These are phyloP conservation scores for Marasmius oreades DNA, from an alignment of 1,284 basidiomycete genomes.

Conservation along the genomic window DNA sequence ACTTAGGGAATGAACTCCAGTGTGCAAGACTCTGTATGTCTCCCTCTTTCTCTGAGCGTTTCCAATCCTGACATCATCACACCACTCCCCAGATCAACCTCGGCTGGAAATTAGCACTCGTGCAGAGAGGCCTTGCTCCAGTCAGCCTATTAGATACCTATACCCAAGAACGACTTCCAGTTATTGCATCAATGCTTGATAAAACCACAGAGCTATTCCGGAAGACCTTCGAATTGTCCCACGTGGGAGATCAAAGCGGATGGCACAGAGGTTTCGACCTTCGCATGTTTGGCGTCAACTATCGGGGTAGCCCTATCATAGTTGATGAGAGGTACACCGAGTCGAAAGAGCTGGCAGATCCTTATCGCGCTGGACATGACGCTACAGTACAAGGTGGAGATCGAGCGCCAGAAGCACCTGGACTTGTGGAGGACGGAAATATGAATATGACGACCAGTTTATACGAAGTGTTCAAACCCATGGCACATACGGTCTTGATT, in stretches of 20 bases:
- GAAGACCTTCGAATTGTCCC: not conserved
- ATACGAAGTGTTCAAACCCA: constrained; percentile 24
- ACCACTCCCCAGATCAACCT: constrained; percentile 31
- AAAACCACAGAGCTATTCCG: constrained; percentile 9
- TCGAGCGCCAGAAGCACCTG: constrained; percentile 30
- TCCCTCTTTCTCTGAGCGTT: too few species aligned
- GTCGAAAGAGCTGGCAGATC: constrained; percentile 16
- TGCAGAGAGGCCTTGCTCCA: constrained; percentile 15
- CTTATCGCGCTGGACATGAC: constrained; percentile 19
- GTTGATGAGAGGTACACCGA: constrained; percentile 28
- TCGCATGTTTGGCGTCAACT: constrained; percentile 42
- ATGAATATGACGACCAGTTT: constrained; percentile 11
- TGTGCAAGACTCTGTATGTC: constrained; percentile 30
- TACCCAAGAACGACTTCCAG: constrained; percentile 28
- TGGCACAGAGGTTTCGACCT: constrained; percentile 26
- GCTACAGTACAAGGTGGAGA: constrained; percentile 26
- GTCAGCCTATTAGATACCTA: constrained; percentile 9
- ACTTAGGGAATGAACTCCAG: constrained; percentile 28
- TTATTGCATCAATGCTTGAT: constrained; percentile 29
- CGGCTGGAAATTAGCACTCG: constrained; percentile 33
- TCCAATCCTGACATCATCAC: too few species aligned
- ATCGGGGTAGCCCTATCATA: constrained; percentile 42
- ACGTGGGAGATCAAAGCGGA: constrained; percentile 12
- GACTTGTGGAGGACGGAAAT: constrained; percentile 14
- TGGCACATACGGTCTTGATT: constrained; percentile 24